Conservation (phyloP, 179 eudicot genomes). For the Pouteria campechiana region DNA sequence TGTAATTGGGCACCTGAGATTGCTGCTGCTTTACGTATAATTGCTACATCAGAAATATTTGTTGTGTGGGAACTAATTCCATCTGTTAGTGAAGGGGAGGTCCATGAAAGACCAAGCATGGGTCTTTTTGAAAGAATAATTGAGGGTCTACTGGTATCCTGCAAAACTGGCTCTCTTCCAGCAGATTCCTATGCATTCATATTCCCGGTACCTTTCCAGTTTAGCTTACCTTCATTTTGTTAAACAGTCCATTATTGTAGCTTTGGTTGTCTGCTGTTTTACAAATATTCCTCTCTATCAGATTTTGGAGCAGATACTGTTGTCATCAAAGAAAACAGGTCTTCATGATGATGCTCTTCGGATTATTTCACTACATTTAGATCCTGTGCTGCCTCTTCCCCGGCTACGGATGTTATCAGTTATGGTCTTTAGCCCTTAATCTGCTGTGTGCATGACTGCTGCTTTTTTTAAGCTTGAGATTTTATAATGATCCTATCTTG, state of each 20-base stretch:
- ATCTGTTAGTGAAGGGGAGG: constrained; percentile 24
- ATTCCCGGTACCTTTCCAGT: constrained; percentile 57
- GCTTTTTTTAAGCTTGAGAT: neutral
- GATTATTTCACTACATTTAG: constrained; percentile 78
- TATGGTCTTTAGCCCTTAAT: constrained; percentile 12
- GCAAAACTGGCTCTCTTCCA: constrained; percentile 87
- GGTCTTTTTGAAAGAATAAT: constrained; percentile 73
- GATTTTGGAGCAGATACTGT: constrained; percentile 83
- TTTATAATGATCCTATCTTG: neutral
- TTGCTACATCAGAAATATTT: constrained; percentile 42
- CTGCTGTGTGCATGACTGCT: too few relatives aligned
- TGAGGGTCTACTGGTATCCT: constrained; percentile 59
- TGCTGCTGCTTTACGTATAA: constrained; percentile 80
- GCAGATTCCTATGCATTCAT: constrained; percentile 79
- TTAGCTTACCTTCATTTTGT: neutral
- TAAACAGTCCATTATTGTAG: neutral
- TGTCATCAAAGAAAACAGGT: constrained; percentile 84
- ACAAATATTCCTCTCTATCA: constrained; percentile 6
- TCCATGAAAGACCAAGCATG: constrained; percentile 24
- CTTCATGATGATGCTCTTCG: constrained; percentile 78
- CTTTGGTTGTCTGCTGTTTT: neutral
- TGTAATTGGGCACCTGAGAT: constrained; percentile 87
- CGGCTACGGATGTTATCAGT: constrained; percentile 97
- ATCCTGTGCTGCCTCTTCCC: constrained; percentile 86
- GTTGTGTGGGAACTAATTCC: constrained; percentile 49